Percentiles rank a stretch among this genome's conserved stretches.
phyloP scores from a whole-genome alignment of 257 asterid species.

The Nicotiana tabacum region DNA sequence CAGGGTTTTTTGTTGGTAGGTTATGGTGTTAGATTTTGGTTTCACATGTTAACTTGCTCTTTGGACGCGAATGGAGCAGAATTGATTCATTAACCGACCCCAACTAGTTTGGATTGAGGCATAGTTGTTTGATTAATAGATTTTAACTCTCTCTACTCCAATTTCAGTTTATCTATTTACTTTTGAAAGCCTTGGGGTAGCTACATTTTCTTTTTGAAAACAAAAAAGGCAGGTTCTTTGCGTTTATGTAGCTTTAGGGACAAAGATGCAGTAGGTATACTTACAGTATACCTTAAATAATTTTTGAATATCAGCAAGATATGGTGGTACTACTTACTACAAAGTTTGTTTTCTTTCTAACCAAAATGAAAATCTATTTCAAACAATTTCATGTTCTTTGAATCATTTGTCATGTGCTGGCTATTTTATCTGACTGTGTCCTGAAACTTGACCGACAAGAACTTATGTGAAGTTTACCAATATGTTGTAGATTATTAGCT shows the following conservation, averaged over 20 bases:
- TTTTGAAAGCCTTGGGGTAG: not conserved
- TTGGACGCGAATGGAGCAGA: not conserved
- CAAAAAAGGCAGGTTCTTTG: not conserved
- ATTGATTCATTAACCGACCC: not conserved
- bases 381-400: not conserved
- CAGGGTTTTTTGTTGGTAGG: not conserved
- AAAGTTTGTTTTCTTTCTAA: not conserved
- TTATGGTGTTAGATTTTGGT: not conserved
- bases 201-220: not conserved
- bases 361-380: not conserved
- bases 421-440: not conserved
- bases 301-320: not conserved
- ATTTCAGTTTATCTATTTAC: not conserved
- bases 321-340: not conserved
- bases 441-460: slow-evolving; percentile 3
- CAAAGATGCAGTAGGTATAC: not conserved
- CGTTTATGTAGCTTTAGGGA: not conserved
- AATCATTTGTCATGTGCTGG: not conserved
- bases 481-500: not conserved
- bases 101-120: not conserved
- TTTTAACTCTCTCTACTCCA: not conserved
- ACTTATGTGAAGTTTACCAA: not conserved
- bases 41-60: not conserved
- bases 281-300: too few species aligned
- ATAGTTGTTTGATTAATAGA: not conserved